Base-by-base conservation (phyloP, 345 rosid species). In the Arabis alpina region DNA sequence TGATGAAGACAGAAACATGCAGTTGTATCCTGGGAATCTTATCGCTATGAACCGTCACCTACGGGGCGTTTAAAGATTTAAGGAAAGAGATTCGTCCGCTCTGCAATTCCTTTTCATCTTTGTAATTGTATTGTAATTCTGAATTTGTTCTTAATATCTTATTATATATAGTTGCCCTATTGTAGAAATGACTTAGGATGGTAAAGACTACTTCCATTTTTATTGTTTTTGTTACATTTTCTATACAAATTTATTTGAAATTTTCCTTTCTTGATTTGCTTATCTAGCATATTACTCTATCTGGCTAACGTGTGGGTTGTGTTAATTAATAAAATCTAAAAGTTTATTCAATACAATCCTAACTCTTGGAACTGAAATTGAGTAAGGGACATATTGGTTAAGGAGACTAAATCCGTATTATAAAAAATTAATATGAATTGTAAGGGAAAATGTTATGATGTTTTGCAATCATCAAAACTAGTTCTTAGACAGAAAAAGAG, bases 131-230 rank as follows among this genome's bases (percentile, higher is more conserved):
- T n/a, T n/a, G n/a, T n/a, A n/a, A n/a, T n/a, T n/a, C n/a, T n/a
- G n/a, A n/a, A n/a, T n/a, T n/a, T n/a, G n/a, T n/a, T n/a, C n/a
- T n/a, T n/a, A n/a, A n/a, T n/a, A n/a, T n/a, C n/a, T n/a, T n/a
- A n/a, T n/a, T n/a, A n/a, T n/a, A n/a, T n/a, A n/a, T n/a, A n/a
- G n/a, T n/a, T n/a, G n/a, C n/a, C n/a, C n/a, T n/a, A n/a, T n/a
- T n/a, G n/a, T n/a, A n/a, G n/a, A n/a, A n/a, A n/a, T n/a, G n/a
- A n/a, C n/a, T n/a, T n/a, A 14, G 15, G 67, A 32, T 53, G 72
- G 54, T 65, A 43, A 49, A 48, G 58, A 73, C 47, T 66, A 41
- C 12, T 42, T 67, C 54, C 25, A 19, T 1, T 19, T 19, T 19
- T 19, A 19, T 15, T 41, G 27, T 5, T 63, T 24, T 39, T 4